These are phyloP conservation scores for Colletotrichum sp. DNA, from an alignment of 2,329 filamentous ascomycete genomes.

Conservation along the genomic window DNA sequence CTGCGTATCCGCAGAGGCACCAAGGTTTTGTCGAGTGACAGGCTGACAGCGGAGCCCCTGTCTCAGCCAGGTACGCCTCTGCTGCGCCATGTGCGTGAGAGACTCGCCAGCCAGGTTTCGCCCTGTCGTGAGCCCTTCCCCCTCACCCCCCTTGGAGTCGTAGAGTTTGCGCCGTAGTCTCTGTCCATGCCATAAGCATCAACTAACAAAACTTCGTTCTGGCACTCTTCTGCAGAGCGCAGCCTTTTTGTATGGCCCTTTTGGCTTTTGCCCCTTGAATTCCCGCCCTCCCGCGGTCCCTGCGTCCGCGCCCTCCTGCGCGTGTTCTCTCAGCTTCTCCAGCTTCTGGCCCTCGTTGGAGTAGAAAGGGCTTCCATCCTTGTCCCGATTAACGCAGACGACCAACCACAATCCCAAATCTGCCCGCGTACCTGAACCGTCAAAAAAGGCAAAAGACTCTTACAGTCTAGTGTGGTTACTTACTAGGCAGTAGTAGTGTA, in stretches of 20 bases:
- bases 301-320: not conserved
- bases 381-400: not conserved
- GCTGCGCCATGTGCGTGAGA: conserved; percentile 2
- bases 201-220: not conserved
- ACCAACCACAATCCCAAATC: not conserved
- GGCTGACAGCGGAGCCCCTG: conserved; percentile 11
- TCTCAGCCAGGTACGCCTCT: not conserved
- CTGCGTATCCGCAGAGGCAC: not conserved
- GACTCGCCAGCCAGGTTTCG: not conserved
- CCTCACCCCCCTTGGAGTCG: not conserved
- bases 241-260: not conserved
- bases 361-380: not conserved
- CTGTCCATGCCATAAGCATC: not conserved
- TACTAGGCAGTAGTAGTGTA: not conserved
- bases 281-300: not conserved
- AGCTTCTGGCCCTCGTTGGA: not conserved
- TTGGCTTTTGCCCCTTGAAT: not conserved
- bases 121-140: not conserved
- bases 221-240: not conserved
- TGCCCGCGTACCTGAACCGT: not conserved
- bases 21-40: not conserved
- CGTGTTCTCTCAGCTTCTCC: not conserved
- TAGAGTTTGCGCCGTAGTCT: not conserved
- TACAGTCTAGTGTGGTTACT: not conserved
- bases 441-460: not conserved